phyloP scores from a whole-genome alignment of 805 yeast species.

The Kuraishia borneana region DNA sequence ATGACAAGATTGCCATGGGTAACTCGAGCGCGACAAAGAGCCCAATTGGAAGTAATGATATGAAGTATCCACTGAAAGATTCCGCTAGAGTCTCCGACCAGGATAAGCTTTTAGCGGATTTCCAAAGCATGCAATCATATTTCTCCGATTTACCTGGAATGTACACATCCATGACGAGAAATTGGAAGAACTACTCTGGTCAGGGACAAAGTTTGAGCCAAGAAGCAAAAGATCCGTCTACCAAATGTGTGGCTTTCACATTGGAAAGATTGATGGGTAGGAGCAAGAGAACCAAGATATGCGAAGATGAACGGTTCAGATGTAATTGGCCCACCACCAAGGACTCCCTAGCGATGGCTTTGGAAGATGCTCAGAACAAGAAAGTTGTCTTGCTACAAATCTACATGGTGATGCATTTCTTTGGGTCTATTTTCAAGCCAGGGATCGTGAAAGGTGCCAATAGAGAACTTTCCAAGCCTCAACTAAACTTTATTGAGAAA shows the following conservation, averaged over 20 bases:
- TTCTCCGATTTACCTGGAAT: neutral
- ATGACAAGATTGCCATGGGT: constrained; percentile 15
- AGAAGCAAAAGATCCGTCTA: no score
- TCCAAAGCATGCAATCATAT: neutral
- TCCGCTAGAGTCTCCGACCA: constrained; percentile 3
- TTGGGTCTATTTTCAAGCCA: constrained; percentile 7
- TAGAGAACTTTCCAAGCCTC: neutral
- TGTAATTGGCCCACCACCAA: constrained; percentile 17
- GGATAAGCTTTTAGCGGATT: neutral
- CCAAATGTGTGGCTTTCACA: no score
- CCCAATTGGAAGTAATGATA: constrained; percentile 14
- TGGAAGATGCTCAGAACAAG: constrained; percentile 8
- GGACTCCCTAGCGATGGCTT: constrained; percentile 12
- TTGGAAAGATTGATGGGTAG: neutral
- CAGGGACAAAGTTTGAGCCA: no score
- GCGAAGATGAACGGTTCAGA: constrained; percentile 4
- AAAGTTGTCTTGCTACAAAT: constrained; percentile 12
- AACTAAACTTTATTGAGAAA: neutral
- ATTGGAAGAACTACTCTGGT: no score
- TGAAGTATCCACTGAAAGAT: constrained; percentile 9
- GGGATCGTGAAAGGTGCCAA: neutral
- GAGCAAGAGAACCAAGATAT: constrained; percentile 2
- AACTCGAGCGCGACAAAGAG: neutral
- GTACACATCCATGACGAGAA: neutral
- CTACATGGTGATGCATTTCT: constrained; percentile 12